Conservation (phyloP, 2,329 filamentous ascomycete genomes). For the Akanthomyces dipterigenus region DNA sequence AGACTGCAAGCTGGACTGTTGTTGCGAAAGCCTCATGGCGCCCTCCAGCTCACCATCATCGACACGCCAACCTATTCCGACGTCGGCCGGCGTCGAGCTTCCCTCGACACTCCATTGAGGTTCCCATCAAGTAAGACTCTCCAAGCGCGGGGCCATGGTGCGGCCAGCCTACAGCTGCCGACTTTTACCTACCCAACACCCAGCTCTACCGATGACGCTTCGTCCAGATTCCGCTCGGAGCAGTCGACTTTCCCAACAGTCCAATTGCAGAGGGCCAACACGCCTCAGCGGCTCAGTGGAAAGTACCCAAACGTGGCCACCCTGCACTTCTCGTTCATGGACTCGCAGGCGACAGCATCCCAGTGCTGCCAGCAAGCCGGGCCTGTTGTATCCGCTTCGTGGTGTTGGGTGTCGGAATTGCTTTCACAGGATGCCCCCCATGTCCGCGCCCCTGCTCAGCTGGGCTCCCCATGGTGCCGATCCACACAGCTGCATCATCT, state of each 20-base stretch:
- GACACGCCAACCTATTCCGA: neutral
- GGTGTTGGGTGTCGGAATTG: neutral
- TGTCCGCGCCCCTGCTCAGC: slow-evolving; percentile 5
- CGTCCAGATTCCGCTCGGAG: neutral
- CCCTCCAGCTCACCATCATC: neutral
- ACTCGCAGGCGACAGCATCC: neutral
- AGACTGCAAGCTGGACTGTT: neutral
- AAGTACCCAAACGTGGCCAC: neutral
- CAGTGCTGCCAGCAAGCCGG: neutral
- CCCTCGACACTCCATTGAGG: neutral
- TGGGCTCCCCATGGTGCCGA: slow-evolving; percentile 1
- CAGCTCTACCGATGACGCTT: too few relatives aligned
- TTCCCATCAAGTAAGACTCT: neutral
- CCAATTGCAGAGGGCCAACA: neutral
- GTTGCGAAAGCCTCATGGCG: neutral
- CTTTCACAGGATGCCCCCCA: neutral
- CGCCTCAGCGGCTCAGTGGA: neutral
- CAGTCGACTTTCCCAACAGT: neutral
- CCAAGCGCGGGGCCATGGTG: too few relatives aligned
- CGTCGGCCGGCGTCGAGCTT: neutral
- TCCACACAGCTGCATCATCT: slow-evolving; percentile 4
- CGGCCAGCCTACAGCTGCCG: neutral
- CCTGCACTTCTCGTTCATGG: neutral
- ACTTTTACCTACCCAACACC: too few relatives aligned
- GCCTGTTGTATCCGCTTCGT: neutral